phyloP scores from a whole-genome alignment of 148 eudicot genomes.

The Linanthus parryae region DNA sequence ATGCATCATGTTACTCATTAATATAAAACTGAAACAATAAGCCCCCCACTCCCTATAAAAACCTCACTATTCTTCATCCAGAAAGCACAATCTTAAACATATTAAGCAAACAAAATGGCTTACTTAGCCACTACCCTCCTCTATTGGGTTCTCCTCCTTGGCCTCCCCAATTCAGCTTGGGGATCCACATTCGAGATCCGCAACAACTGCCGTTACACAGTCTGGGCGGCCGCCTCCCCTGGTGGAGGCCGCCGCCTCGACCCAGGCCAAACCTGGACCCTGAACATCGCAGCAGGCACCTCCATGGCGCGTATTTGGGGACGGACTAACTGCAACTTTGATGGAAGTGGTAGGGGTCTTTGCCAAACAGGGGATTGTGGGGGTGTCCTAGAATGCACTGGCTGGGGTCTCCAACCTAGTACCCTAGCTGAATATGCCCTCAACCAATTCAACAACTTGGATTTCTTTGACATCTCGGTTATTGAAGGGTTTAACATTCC shows the following conservation, averaged over 20 bases:
- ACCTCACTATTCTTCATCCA: too few relatives aligned
- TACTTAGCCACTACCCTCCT: too few relatives aligned
- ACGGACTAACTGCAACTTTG: conserved; percentile 27
- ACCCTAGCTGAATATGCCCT: conserved; percentile 14
- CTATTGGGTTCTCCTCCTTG: too few relatives aligned
- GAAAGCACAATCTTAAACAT: too few relatives aligned
- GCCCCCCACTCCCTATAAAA: too few relatives aligned
- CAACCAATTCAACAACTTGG: conserved; percentile 22
- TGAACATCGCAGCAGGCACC: conserved; percentile 11
- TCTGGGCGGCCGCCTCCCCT: conserved; percentile 20
- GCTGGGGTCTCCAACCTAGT: conserved; percentile 11
- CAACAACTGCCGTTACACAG: conserved; percentile 18
- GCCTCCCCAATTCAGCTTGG: too few relatives aligned
- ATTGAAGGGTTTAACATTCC: conserved; percentile 59
- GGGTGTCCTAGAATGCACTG: conserved; percentile 12
- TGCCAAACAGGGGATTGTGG: conserved; percentile 27
- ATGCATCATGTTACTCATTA: too few relatives aligned
- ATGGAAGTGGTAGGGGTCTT: conserved; percentile 12
- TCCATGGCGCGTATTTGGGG: conserved; percentile 24
- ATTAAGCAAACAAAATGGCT: too few relatives aligned
- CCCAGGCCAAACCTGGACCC: conserved; percentile 12
- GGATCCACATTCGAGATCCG: conserved; percentile 13
- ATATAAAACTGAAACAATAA: too few relatives aligned
- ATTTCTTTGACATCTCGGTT: conserved; percentile 50
- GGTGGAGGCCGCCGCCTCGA: conserved; percentile 21